Conservation (phyloP, 78 protist species). For the Guillardia theta region DNA sequence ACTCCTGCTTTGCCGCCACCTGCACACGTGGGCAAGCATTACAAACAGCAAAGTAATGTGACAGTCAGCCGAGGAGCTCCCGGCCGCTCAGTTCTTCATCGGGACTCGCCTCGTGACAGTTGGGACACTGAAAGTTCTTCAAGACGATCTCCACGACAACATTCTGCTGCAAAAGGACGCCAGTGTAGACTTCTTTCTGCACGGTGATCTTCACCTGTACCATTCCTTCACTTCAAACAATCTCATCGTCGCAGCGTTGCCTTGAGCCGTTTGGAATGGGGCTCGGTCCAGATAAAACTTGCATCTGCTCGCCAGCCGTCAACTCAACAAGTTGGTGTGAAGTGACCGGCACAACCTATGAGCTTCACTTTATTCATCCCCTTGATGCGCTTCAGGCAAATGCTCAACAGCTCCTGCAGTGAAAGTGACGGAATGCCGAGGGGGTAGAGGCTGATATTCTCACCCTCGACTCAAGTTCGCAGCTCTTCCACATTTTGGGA, state of each 20-base stretch:
- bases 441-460: too few relatives aligned
- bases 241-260: too few relatives aligned
- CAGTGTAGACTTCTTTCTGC: conserved; percentile 85
- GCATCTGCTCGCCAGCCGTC: too few relatives aligned
- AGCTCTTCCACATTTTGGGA: neutral
- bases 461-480: neutral
- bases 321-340: conserved; percentile 89
- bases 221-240: too few relatives aligned
- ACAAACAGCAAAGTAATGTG: too few relatives aligned
- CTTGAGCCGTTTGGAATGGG: conserved; percentile 94
- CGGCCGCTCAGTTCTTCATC: too few relatives aligned
- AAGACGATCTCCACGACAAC: conserved; percentile 89
- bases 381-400: conserved; percentile 77
- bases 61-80: too few relatives aligned
- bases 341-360: neutral
- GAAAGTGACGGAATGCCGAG: conserved; percentile 77
- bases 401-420: conserved; percentile 88
- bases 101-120: neutral
- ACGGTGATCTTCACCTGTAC: conserved; percentile 89
- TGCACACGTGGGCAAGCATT: too few relatives aligned
- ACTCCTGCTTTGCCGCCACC: neutral
- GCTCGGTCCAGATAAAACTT: conserved; percentile 99
- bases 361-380: conserved; percentile 59
- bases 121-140: conserved; percentile 76
- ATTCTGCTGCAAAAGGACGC: neutral